Percentiles rank a stretch among this genome's conserved stretches.
Evolutionary conservation across 495 filamentous ascomycete genomes (phyloP).

Genomic region (Xylaria intraflava): DNA sequence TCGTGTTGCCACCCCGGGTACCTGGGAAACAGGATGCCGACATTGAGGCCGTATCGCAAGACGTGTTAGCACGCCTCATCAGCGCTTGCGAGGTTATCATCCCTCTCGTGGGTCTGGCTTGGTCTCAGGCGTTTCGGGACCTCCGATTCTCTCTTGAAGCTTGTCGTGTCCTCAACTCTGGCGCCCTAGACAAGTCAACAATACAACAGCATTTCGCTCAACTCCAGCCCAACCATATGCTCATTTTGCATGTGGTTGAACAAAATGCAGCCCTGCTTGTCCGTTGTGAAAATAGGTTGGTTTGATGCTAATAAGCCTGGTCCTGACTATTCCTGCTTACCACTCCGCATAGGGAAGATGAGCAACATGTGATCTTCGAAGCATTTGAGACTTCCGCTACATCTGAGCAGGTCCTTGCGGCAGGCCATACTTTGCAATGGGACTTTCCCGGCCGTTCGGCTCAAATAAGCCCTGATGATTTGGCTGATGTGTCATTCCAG

Average conservation of each 20-base stretch:
- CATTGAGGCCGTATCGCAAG: conserved; percentile 30
- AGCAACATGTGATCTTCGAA: conserved; percentile 38
- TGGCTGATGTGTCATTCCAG: conserved; percentile 42
- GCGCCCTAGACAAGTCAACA: conserved; percentile 31
- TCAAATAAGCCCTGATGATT: conserved; percentile 36
- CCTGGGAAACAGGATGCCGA: conserved; percentile 37
- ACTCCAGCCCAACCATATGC: conserved; percentile 23
- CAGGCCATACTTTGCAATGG: conserved; percentile 30
- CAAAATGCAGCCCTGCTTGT: conserved; percentile 55
- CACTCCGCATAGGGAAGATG: conserved; percentile 8
- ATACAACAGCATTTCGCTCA: conserved; percentile 30
- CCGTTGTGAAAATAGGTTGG: conserved; percentile 35
- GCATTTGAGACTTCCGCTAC: conserved; percentile 50
- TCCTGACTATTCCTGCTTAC: not conserved
- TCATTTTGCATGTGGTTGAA: conserved; percentile 44
- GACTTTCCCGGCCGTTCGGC: conserved; percentile 37
- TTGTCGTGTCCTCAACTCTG: conserved; percentile 28
- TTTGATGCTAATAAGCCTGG: conserved; percentile 29
- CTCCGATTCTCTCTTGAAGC: conserved; percentile 29
- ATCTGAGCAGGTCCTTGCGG: conserved; percentile 38
- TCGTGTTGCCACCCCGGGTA: conserved; percentile 42
- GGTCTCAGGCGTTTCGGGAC: conserved; percentile 22
- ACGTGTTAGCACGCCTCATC: conserved; percentile 32
- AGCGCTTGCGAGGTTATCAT: conserved; percentile 20
- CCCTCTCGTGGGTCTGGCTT: conserved; percentile 11